Evolutionary conservation across 164 flowering plant genomes (phyloP), one percentile per base, ranked within the genome.

Genomic region (Platanus orientalis): DNA sequence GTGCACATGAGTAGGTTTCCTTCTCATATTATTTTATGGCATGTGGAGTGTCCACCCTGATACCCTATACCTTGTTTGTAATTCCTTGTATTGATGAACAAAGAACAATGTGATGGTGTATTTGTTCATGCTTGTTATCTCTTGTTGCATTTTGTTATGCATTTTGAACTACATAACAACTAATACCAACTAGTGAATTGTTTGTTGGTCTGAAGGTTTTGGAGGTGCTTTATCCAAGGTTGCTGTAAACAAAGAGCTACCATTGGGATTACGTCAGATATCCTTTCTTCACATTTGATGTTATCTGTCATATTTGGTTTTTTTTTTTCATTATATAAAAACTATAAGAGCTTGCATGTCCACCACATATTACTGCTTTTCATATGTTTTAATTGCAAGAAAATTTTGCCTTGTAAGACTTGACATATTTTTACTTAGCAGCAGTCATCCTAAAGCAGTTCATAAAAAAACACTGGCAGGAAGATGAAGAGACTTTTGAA

Each of bases 361-460:
- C 14, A n/a, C n/a, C n/a, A n/a, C n/a, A n/a, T 6, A 0, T 54
- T 2, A 48, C 52, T 20, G 5, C 48, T 47, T 56, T 4, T 23
- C 29, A 58, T 16, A 20, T 29, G 23, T 47, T 10, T n/a, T n/a
- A 27, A 6, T 26, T 45, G 11, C 4, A 23, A 47, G 44, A 29
- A 21, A 12, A 20, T 57, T 26, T 25, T 53, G 14, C 64, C 21
- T 74, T 81, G 83, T 74, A 23, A 45, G 69, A 67, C 57, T 94
- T 91, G 74, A 91, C 88, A 25, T 69, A 49, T 66, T 42, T 61
- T 58, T 68, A 94, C 99, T 74, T 94, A 77, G 97, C 96, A 67
- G 93, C 96, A 0, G 97, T 94, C 58, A 78, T 94, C 59, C 73
- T 94, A 20, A 94, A 89, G 81, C 99, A 94, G 70, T 89, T 81